phyloP scores from a whole-genome alignment of 2,329 filamentous ascomycete genomes.

The Epichloe brachyelytri region DNA sequence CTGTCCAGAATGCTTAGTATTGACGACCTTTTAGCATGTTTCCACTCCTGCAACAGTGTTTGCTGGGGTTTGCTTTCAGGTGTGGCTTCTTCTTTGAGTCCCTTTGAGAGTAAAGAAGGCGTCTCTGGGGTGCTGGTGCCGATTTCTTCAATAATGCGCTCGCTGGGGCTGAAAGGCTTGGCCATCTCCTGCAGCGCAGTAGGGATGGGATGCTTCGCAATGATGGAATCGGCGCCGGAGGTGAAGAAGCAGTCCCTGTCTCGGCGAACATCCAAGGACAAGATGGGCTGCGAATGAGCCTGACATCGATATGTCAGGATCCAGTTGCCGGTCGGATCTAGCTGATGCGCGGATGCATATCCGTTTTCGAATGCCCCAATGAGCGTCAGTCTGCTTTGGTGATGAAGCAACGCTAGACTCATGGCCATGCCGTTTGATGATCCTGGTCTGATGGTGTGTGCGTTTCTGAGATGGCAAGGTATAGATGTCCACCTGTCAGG shows the following conservation, averaged over 20 bases:
- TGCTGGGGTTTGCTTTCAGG: neutral
- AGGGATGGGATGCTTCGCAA: constrained; percentile 63
- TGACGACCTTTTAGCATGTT: constrained; percentile 45
- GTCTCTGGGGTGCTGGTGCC: constrained; percentile 7
- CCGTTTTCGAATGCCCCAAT: constrained; percentile 80
- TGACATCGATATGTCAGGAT: constrained; percentile 47
- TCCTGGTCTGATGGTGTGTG: constrained; percentile 40
- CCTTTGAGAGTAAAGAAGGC: constrained; percentile 14
- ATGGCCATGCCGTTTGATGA: constrained; percentile 72
- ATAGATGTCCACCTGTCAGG: constrained; percentile 60
- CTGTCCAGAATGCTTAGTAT: constrained; percentile 85
- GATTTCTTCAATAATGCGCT: neutral
- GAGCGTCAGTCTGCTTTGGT: constrained; percentile 41
- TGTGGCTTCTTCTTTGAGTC: constrained; percentile 6
- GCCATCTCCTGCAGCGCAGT: constrained; percentile 13
- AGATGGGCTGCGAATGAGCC: constrained; percentile 65
- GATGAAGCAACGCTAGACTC: constrained; percentile 54
- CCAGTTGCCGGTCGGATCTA: constrained; percentile 31
- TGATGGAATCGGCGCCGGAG: constrained; percentile 66
- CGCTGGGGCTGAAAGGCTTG: constrained; percentile 3
- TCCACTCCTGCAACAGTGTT: constrained; percentile 19
- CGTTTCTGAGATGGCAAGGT: constrained; percentile 63
- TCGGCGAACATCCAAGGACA: constrained; percentile 54
- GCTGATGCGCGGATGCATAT: constrained; percentile 51
- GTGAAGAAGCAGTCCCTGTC: constrained; percentile 53